Evolutionary conservation across 78 protist species (phyloP), one percentile per base, ranked within the genome.

Genomic region (Creolimax fragrantissima): DNA sequence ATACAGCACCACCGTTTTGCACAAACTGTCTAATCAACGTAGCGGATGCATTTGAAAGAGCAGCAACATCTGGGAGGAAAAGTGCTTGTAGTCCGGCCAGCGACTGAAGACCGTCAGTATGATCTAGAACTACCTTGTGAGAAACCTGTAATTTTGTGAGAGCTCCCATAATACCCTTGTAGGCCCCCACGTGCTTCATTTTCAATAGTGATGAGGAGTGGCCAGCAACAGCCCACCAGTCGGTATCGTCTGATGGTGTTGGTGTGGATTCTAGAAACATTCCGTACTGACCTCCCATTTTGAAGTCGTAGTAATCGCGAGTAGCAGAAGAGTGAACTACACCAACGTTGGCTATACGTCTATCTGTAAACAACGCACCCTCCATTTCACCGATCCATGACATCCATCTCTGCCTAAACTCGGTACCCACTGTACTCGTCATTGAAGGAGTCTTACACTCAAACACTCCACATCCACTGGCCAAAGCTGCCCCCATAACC

Each of bases 361-460:
- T 6, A 7, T 7, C 41, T 7, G 37, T 58, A 37, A 35, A 88
- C 81, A 88, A 35, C 4, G 42, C 90, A 7, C 11, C n/a, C 35
- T 7, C 90, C 90, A 88, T 88, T 39, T 37, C 47, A 35, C 42
- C 67, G 7, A 88, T 44, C 90, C 90, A 88, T 11, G n/a, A 5
- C n/a, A 45, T 45, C 90, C 90, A 88, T 35, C 90, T 4, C 6
- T 41, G 44, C 0, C 90, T 7, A 37, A 45, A 88, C 67, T 88
- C 90, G 7, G 32, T 88, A 35, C 90, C 90, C 4, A 88, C 90
- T 42, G 47, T 88, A 43, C 41, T 44, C 41, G 90, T 88, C 90
- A 88, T 88, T 11, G 67, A 32, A 35, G 90, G 90, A 39, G 90
- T 88, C 47, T 88, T 88, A 37, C 90, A 45, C n/a, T 88, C 90